Evolutionary conservation across 2,329 filamentous ascomycete species (phyloP), one percentile per base, ranked within the genome.

Genomic region (Cladophialophora immunda): DNA sequence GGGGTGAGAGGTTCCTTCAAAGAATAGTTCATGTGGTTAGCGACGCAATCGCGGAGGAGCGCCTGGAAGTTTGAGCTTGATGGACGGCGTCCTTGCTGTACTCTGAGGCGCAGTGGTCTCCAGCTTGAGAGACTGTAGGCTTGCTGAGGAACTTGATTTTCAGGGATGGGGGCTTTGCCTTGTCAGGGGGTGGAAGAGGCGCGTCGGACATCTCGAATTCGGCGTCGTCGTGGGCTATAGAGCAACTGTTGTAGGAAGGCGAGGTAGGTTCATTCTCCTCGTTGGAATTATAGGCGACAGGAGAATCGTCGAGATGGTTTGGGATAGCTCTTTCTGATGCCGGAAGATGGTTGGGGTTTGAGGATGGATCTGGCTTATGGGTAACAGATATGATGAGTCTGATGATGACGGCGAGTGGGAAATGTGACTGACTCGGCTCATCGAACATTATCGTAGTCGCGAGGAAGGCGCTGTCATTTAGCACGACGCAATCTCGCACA

Each of bases 91-190:
- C 9, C 70, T 66, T 2, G 27, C 45, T 15, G 64, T 64, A 30
- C 65, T 68, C 36, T 65, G 60, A 30, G 69, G 60, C 32, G 29
- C 58, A 2, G 71, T 69, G 13, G 70, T 72, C 47, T 41, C 52
- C 57, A 22, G 71, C 64, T 59, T 65, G 68, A 54, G 71, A 54
- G 3, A 55, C 50, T 2, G 61, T 29, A 27, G 66, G 64, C 19
- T 65, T 72, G 27, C 69, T 68, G 27, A 66, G 64, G 32, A 75
- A 68, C 52, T 74, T 75, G 58, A 76, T 66, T 66, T 74, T 76
- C 13, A 76, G 64, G 22, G 70, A 63, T 4, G 73, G 72, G 25
- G 73, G 72, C 60, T 66, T 64, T 36, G 64, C 57, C 34, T 65
- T 59, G 13, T 50, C 38, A 38, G 58, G 22, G 27, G 58, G n/a